Conservation (phyloP, 495 filamentous ascomycete species). For the Immersiella caudata region DNA sequence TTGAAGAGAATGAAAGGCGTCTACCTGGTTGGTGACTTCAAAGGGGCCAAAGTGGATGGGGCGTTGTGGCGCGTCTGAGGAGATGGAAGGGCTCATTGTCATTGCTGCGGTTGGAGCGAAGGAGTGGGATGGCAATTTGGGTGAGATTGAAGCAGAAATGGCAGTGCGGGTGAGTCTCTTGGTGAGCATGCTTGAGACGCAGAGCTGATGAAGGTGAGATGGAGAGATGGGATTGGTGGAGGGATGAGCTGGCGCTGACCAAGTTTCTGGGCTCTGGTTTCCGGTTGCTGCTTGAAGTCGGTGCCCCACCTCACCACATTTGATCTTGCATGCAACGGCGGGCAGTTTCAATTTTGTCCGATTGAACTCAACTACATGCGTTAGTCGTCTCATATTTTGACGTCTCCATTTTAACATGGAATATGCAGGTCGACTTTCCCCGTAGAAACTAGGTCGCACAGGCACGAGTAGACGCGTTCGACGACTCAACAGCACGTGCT, state of each 20-base stretch:
- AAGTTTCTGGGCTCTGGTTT: neutral
- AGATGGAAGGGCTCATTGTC: neutral
- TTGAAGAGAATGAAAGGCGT: neutral
- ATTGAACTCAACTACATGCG: neutral
- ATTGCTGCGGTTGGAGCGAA: neutral
- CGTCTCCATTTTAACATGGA: too few species aligned
- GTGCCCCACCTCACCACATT: neutral
- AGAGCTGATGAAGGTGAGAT: neutral
- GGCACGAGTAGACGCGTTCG: too few species aligned
- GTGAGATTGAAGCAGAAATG: slow-evolving; percentile 2
- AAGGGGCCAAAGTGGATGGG: slow-evolving; percentile 65
- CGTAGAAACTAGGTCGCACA: too few species aligned
- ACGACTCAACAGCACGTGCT: too few species aligned
- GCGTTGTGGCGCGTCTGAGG: slow-evolving; percentile 4
- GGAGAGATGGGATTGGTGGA: neutral
- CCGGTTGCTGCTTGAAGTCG: neutral
- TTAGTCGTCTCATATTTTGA: neutral
- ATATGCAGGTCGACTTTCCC: too few species aligned
- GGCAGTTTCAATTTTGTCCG: neutral
- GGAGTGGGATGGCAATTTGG: neutral
- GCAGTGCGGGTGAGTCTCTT: slow-evolving; percentile 17
- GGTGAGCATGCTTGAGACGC: neutral
- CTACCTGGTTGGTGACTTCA: slow-evolving; percentile 52
- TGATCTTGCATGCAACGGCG: neutral
- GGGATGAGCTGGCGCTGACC: neutral